These are phyloP conservation scores for Phycomyces blakesleeanus DNA, from an alignment of 192 early-diverging fungal species.

Conservation along the genomic window DNA sequence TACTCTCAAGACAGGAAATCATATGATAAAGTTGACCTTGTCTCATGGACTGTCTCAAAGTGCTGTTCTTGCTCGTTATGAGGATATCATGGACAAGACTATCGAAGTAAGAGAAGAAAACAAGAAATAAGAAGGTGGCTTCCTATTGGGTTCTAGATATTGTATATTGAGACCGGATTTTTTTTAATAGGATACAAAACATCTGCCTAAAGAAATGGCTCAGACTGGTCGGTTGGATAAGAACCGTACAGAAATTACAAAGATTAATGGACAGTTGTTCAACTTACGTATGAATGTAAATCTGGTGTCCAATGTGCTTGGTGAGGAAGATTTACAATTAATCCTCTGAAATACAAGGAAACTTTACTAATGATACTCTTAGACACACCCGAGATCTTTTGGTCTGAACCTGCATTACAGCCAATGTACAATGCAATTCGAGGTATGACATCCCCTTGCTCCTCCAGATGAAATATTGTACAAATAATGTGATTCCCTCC, in stretches of 20 bases:
- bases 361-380: conserved; percentile 1
- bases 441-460: too few relatives aligned
- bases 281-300: conserved; percentile 80
- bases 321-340: conserved; percentile 27
- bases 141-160: not conserved
- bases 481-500: too few relatives aligned
- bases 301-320: conserved; percentile 76
- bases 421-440: conserved; percentile 77
- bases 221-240: conserved; percentile 52
- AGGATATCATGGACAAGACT: conserved; percentile 59
- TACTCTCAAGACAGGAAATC: conserved; percentile 60
- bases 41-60: conserved; percentile 56
- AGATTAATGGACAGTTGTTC: conserved; percentile 59
- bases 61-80: conserved; percentile 54
- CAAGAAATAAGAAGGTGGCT: not conserved
- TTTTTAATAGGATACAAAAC: conserved; percentile 47
- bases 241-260: conserved; percentile 47
- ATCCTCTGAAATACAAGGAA: not conserved
- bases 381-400: conserved; percentile 81
- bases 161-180: not conserved
- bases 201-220: conserved; percentile 55
- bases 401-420: conserved; percentile 73
- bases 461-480: too few relatives aligned
- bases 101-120: conserved; percentile 40
- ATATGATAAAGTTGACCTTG: conserved; percentile 60